Evolutionary conservation across 805 yeast genomes (phyloP).

Genomic region (Candida fluviatilis): DNA sequence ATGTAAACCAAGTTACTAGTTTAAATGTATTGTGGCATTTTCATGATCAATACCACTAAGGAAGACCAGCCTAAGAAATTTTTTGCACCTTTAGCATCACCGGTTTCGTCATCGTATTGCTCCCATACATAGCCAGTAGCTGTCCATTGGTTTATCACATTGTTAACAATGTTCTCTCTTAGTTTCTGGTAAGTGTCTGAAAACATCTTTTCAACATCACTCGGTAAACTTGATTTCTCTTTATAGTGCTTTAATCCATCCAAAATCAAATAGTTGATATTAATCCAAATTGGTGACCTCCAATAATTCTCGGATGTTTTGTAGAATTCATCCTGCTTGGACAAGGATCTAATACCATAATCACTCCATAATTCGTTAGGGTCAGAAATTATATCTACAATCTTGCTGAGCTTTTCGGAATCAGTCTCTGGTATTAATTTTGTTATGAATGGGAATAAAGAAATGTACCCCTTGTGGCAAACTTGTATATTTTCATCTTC

Average conservation of each 20-base stretch:
- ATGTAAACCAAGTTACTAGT: not conserved
- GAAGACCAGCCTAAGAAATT: constrained; percentile 96
- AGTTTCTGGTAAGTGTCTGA: constrained; percentile 48
- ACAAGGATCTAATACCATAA: constrained; percentile 78
- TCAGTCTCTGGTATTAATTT: constrained; percentile 51
- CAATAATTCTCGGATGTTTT: constrained; percentile 88
- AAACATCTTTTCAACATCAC: constrained; percentile 34
- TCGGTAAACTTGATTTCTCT: constrained; percentile 22
- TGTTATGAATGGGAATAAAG: constrained; percentile 80
- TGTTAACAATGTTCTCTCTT: constrained; percentile 63
- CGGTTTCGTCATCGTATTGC: constrained; percentile 76
- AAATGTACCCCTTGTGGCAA: constrained; percentile 88
- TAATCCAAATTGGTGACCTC: constrained; percentile 93
- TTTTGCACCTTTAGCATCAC: constrained; percentile 75
- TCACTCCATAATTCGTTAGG: constrained; percentile 73
- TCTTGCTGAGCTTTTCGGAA: constrained; percentile 41
- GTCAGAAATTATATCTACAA: constrained; percentile 59
- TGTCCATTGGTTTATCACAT: constrained; percentile 65
- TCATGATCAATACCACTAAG: constrained; percentile 73
- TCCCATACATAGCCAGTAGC: constrained; percentile 85
- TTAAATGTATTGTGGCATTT: constrained; percentile 58
- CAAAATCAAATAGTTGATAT: constrained; percentile 78
- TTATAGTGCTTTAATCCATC: constrained; percentile 64
- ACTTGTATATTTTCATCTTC: constrained; percentile 60
- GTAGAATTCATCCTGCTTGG: constrained; percentile 60